Percentiles rank a stretch among this genome's conserved stretches.
phyloP scores from a whole-genome alignment of 768 basidiomycete genomes.

The Leccinum uliginosum region DNA sequence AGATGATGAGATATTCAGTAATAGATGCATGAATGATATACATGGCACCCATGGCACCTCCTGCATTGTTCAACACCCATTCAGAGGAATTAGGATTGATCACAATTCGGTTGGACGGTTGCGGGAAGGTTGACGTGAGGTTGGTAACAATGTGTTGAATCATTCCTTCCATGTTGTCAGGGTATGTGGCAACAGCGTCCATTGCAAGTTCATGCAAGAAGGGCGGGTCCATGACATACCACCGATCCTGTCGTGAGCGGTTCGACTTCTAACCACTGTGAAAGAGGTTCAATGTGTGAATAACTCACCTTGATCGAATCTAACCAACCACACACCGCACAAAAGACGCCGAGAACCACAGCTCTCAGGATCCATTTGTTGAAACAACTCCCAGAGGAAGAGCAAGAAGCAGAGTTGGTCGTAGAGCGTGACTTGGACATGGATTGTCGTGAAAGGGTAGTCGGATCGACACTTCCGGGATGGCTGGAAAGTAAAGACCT shows the following conservation, averaged over 20 bases:
- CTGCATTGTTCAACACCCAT: conserved; percentile 97
- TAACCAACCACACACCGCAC: conserved; percentile 43
- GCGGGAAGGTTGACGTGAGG: conserved; percentile 69
- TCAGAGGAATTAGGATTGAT: conserved; percentile 58
- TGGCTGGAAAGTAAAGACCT: not conserved
- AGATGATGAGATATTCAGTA: conserved; percentile 95
- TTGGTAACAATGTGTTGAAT: conserved; percentile 78
- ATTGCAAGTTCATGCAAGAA: conserved; percentile 69
- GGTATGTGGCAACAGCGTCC: conserved; percentile 63
- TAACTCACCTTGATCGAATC: conserved; percentile 61
- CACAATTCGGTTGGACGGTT: conserved; percentile 47
- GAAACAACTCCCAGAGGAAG: conserved; percentile 6
- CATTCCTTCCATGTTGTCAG: conserved; percentile 66
- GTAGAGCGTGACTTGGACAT: conserved; percentile 18
- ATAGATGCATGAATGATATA: conserved; percentile 95
- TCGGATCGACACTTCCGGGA: not conserved
- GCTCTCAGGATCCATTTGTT: conserved; percentile 33
- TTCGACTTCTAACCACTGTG: not conserved
- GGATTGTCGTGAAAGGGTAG: not conserved
- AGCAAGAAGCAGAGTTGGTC: not conserved
- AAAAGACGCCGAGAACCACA: conserved; percentile 25
- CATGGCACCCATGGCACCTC: conserved; percentile 98
- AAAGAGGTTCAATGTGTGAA: not conserved
- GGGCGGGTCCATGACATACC: conserved; percentile 80
- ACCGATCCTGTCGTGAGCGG: conserved; percentile 53